These are phyloP conservation scores for Diplodia sapinea DNA, from an alignment of 2,329 filamentous ascomycete species.

Conservation along the genomic window DNA sequence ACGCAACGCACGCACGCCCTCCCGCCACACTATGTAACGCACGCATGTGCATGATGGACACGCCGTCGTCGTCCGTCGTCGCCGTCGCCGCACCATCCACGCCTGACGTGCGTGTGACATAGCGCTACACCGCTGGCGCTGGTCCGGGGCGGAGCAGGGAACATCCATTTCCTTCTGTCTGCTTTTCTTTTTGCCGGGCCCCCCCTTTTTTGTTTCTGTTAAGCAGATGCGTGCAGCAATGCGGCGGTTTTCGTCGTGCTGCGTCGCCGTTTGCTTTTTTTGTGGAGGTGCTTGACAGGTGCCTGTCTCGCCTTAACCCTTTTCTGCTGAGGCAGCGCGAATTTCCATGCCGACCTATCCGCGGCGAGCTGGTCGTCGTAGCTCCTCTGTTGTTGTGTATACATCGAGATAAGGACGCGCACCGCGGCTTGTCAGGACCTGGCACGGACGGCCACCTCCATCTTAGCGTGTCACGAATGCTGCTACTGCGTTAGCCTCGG, in stretches of 20 bases:
- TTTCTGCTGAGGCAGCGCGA: too few relatives aligned
- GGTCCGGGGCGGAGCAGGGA: neutral
- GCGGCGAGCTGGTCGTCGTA: too few relatives aligned
- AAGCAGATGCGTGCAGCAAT: neutral
- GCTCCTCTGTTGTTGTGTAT: too few relatives aligned
- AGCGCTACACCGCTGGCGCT: neutral
- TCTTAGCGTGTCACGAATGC: neutral
- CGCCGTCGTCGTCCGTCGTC: too few relatives aligned
- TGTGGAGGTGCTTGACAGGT: neutral
- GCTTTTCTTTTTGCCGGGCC: neutral
- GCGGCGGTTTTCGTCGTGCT: neutral
- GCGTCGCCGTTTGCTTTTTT: neutral
- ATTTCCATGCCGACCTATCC: too few relatives aligned
- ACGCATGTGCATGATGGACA: too few relatives aligned
- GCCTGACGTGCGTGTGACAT: slow-evolving; percentile 1
- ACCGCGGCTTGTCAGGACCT: neutral
- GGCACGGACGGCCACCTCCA: neutral
- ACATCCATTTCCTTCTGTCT: neutral
- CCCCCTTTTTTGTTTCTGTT: neutral
- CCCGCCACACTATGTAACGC: too few relatives aligned
- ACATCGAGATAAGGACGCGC: too few relatives aligned
- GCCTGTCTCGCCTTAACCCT: neutral
- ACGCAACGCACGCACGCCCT: neutral
- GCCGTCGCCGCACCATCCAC: neutral
- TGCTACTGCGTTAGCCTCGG: neutral